Conservation (phyloP, 2,329 filamentous ascomycete species). For the Colletotrichum salicis region DNA sequence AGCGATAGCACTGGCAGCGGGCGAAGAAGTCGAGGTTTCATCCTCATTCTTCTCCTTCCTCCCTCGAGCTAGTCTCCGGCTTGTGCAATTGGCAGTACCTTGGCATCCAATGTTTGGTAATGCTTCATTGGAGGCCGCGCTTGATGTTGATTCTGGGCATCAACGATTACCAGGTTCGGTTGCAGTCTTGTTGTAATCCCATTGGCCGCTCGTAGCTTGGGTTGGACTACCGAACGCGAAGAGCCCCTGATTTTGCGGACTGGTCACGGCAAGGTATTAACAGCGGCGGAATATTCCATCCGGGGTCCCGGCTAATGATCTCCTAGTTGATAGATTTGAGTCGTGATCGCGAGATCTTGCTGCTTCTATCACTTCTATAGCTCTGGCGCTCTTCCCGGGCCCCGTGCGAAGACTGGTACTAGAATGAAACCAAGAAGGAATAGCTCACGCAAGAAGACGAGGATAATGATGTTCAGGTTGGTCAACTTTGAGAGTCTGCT, state of each 20-base stretch:
- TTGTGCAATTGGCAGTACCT: conserved; percentile 17
- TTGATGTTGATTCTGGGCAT: conserved; percentile 3
- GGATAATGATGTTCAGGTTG: background rate
- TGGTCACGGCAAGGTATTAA: background rate
- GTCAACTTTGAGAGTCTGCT: background rate
- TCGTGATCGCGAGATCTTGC: background rate
- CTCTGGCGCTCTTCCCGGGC: too few species aligned
- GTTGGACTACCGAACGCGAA: conserved; percentile 3
- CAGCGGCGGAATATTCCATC: background rate
- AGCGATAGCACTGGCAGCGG: too few species aligned
- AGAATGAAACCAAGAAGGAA: too few species aligned
- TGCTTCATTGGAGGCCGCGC: conserved; percentile 4
- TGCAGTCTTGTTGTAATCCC: background rate
- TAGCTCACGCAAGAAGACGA: background rate
- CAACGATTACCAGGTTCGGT: background rate
- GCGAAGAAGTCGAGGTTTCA: conserved; percentile 4
- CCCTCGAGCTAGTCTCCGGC: conserved; percentile 29
- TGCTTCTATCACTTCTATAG: too few species aligned
- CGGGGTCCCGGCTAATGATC: background rate
- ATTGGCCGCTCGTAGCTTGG: background rate
- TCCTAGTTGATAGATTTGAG: background rate
- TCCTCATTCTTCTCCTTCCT: conserved; percentile 26
- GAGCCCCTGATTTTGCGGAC: background rate
- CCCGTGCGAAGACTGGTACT: background rate
- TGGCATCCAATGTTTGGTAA: conserved; percentile 8